Base-by-base conservation (phyloP, 2,329 filamentous ascomycete genomes). In the Tolypocladium guangdongense region DNA sequence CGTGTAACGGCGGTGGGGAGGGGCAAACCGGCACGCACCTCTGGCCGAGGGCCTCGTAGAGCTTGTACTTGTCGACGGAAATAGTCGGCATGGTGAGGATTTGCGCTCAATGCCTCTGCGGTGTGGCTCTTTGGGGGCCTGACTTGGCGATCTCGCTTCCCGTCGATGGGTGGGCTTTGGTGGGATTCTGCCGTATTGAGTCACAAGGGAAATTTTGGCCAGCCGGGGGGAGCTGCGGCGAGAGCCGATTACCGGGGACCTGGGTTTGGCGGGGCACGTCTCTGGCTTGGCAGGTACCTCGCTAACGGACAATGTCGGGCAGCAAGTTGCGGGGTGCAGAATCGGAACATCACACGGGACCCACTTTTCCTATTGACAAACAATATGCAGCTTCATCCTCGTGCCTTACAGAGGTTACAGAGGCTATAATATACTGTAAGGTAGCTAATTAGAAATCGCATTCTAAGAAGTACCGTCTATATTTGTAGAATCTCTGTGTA, bases 1-100 rank as follows among this genome's bases (percentile, higher is more conserved):
- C 18, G 58, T 50, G 58, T 56, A 56, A 55, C 52, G 55, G 59
- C 54, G 57, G 56, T 58, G 59, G 56, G 54, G 51, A 51, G 51
- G 46, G 55, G 54, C 7, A 27, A n/a, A 11, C 2, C 11, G 51
- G 55, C 49, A 65, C 72, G 63, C 71, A 96, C 82, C 93, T 85
- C 74, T 86, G 85, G 67, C 90, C 92, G 56, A 99, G 82, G 69
- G 88, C 90, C 75, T 95, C 85, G 80, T 88, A 97, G 68, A 99
- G 88, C 68, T 86, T 89, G 66, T 90, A 91, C 78, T 97, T 99
- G 78, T 97, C 88, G 64, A 97, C 91, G 63, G 86, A 81, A 64
- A 99, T 96, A 69, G 93, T 99, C 74, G 93, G 93, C 93, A 96
- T 96, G 61, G 55, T 70, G 67, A 68, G 61, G 64, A 52, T 46